Conservation (phyloP, 495 filamentous ascomycete genomes). For the Neohortaea acidophila region DNA sequence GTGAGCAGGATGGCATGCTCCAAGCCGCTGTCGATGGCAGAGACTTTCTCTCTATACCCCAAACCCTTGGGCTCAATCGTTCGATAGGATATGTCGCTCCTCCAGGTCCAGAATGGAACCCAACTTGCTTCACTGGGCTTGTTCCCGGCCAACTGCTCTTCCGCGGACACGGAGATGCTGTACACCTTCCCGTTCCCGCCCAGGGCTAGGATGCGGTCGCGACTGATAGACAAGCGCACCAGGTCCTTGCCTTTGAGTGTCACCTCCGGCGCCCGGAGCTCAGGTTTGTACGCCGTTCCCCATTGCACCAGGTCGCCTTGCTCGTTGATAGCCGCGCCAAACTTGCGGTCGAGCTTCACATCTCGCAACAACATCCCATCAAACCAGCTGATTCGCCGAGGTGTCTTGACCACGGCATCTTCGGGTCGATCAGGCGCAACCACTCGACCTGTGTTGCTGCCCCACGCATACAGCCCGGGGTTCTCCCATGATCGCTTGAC, state of each 20-base stretch:
- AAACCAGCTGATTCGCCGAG: constrained; percentile 67
- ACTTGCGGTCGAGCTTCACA: constrained; percentile 66
- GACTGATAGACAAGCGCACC: constrained; percentile 51
- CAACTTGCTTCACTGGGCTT: constrained; percentile 53
- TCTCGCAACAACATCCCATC: constrained; percentile 73
- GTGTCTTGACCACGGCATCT: constrained; percentile 60
- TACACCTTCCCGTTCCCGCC: constrained; percentile 67
- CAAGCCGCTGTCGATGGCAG: constrained; percentile 55
- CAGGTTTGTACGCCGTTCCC: constrained; percentile 59
- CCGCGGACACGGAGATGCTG: constrained; percentile 61
- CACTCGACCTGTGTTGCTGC: constrained; percentile 70
- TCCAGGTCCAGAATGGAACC: constrained; percentile 55
- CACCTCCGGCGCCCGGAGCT: constrained; percentile 40
- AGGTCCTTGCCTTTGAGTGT: constrained; percentile 77
- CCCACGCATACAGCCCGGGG: constrained; percentile 87
- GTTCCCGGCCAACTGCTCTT: constrained; percentile 47
- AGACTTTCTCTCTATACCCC: constrained; percentile 57
- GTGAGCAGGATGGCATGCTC: constrained; percentile 81
- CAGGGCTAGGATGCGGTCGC: constrained; percentile 70
- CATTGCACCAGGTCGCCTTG: constrained; percentile 85
- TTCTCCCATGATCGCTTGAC: constrained; percentile 78
- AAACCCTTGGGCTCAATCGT: constrained; percentile 49
- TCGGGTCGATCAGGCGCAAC: constrained; percentile 63
- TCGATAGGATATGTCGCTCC: constrained; percentile 53
- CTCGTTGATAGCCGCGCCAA: constrained; percentile 79